These are phyloP conservation scores for Kurtzmaniella fragi DNA, from an alignment of 805 yeast genomes.

Conservation along the genomic window DNA sequence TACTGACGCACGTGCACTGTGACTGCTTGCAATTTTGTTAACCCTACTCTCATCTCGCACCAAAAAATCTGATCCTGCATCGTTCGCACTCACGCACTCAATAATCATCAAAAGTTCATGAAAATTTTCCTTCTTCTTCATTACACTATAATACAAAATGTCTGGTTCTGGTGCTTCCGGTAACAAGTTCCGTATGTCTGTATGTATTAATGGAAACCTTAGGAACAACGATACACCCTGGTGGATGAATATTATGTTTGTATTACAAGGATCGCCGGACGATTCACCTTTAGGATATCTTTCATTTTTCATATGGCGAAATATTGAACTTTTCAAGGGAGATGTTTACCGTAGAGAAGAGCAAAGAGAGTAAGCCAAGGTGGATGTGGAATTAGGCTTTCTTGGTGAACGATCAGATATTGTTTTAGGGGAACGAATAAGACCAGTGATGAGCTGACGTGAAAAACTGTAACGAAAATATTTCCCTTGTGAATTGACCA, in stretches of 20 bases:
- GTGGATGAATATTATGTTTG: not conserved
- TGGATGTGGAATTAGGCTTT: too few species aligned
- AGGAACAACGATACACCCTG: not conserved
- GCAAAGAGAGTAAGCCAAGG: too few species aligned
- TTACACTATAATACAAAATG: conserved; percentile 40
- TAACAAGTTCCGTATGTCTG: conserved; percentile 99
- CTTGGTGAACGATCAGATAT: too few species aligned
- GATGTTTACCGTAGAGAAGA: too few species aligned
- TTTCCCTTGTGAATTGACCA: too few species aligned
- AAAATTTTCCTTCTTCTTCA: conserved; percentile 6
- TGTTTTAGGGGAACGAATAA: too few species aligned
- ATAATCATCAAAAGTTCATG: conserved; percentile 1
- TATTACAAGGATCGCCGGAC: not conserved
- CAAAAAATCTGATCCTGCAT: not conserved
- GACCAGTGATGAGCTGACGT: too few species aligned
- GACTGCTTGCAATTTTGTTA: not conserved
- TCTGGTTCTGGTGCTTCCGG: conserved; percentile 97
- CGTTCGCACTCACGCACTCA: not conserved
- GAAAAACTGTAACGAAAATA: too few species aligned
- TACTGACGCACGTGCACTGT: conserved; percentile 1
- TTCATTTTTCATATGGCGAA: too few species aligned
- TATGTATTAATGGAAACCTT: conserved; percentile 43
- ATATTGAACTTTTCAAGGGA: too few species aligned
- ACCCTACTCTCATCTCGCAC: not conserved
- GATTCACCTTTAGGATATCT: too few species aligned